Conservation (phyloP, 305 asterid species). For the Salvia sclarea region DNA sequence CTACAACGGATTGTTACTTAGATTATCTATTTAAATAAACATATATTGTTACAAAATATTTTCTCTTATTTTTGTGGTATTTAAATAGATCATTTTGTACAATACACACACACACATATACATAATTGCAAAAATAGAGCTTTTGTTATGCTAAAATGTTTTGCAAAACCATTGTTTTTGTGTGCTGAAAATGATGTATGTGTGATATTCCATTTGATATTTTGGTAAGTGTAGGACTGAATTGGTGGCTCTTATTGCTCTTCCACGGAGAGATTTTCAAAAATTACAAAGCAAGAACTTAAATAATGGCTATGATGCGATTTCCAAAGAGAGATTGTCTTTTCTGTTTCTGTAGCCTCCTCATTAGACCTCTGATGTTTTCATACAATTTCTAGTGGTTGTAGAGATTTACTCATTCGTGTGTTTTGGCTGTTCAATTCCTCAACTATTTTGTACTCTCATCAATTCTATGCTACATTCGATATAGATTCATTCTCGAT, state of each 20-base stretch:
- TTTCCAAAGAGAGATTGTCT: neutral
- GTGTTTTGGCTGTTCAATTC: neutral
- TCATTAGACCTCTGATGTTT: neutral
- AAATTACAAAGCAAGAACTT: neutral
- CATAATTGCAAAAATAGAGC: no score
- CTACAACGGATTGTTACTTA: slow-evolving; percentile 56
- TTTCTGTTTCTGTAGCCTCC: neutral
- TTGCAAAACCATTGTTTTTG: neutral
- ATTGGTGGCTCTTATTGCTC: slow-evolving; percentile 16
- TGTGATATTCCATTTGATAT: slow-evolving; percentile 5
- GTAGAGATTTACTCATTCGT: neutral
- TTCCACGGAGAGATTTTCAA: neutral
- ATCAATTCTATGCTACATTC: neutral
- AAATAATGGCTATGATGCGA: neutral
- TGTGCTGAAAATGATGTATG: neutral
- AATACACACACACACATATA: no score
- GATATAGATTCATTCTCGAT: neutral
- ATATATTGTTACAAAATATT: no score
- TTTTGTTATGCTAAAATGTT: neutral
- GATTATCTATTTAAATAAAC: no score
- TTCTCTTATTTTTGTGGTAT: no score
- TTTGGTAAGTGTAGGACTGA: slow-evolving; percentile 11
- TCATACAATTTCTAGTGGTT: slow-evolving; percentile 17
- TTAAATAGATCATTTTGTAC: no score
- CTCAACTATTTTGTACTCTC: neutral